These are phyloP conservation scores for Austroboletus niveus DNA, from an alignment of 1,284 basidiomycete genomes.

Conservation along the genomic window DNA sequence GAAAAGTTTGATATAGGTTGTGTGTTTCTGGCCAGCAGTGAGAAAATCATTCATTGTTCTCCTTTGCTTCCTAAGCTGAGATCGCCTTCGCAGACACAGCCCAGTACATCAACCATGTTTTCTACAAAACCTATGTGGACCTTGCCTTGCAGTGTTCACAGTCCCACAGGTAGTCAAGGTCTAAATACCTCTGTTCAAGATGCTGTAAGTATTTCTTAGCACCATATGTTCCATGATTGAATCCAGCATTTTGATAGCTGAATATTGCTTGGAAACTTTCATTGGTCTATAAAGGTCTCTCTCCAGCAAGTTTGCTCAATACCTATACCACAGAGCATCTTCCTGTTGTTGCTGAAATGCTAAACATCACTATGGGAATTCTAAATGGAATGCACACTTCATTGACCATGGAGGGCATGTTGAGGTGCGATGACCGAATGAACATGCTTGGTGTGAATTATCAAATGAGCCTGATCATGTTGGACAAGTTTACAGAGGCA, in stretches of 20 bases:
- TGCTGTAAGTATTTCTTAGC: slow-evolving; percentile 21
- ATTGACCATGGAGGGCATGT: background rate
- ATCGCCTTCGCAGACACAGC: slow-evolving; percentile 12
- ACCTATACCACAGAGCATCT: slow-evolving; percentile 39
- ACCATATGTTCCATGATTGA: background rate
- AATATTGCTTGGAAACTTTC: slow-evolving; percentile 45
- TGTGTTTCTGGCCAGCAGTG: slow-evolving; percentile 37
- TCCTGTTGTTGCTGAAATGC: slow-evolving; percentile 41
- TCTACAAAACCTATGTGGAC: background rate
- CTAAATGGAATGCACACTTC: background rate
- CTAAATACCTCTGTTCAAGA: slow-evolving; percentile 42
- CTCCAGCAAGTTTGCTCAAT: slow-evolving; percentile 32
- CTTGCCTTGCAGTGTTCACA: slow-evolving; percentile 37
- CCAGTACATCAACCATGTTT: slow-evolving; percentile 10
- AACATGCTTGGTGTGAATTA: slow-evolving; percentile 38
- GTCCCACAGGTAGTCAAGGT: slow-evolving; percentile 45
- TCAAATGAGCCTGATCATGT: slow-evolving; percentile 31
- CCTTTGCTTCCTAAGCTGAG: background rate
- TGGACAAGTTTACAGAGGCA: slow-evolving; percentile 21
- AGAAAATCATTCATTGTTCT: slow-evolving; percentile 15
- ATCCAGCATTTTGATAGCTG: slow-evolving; percentile 18
- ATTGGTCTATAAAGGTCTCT: slow-evolving; percentile 33
- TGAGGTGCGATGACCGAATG: slow-evolving; percentile 17
- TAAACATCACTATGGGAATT: slow-evolving; percentile 21
- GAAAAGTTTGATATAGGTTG: slow-evolving; percentile 31